A percentile compares a stretch with the other conserved stretches of the same genome.
Conservation (phyloP, 495 filamentous ascomycete species). For the Penicillium bovifimosum region DNA sequence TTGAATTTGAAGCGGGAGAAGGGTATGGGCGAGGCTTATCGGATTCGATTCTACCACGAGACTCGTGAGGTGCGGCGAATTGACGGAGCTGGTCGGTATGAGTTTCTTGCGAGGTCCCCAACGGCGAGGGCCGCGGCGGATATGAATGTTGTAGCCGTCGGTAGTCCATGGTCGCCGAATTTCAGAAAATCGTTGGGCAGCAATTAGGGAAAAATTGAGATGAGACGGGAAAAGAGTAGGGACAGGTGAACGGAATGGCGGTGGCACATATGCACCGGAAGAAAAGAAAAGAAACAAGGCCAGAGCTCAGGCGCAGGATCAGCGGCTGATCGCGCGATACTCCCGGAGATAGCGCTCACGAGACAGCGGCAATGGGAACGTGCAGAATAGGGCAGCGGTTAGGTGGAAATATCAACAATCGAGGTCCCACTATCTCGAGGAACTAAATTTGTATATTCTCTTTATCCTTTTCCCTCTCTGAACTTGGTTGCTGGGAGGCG, state of each 20-base stretch:
- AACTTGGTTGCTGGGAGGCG: constrained; percentile 2
- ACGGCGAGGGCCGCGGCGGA: constrained; percentile 4
- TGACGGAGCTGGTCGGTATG: constrained; percentile 1
- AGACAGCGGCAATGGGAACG: constrained; percentile 9
- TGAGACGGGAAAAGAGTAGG: background rate
- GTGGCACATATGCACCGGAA: constrained; percentile 13
- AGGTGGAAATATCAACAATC: background rate
- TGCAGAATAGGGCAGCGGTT: constrained; percentile 1
- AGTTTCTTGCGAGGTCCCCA: constrained; percentile 2
- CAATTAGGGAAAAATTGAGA: background rate
- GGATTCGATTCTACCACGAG: constrained; percentile 18
- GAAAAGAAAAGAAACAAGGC: constrained; percentile 7
- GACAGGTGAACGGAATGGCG: constrained; percentile 5
- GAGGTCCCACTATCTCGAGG: background rate
- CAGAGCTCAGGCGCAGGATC: constrained; percentile 16
- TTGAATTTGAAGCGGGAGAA: constrained; percentile 8
- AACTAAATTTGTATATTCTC: background rate
- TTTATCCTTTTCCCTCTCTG: background rate
- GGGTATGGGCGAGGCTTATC: constrained; percentile 28
- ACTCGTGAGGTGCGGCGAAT: constrained; percentile 12
- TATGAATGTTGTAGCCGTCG: constrained; percentile 6
- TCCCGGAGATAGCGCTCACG: constrained; percentile 14
- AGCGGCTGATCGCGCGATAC: constrained; percentile 23
- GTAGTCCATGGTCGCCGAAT: background rate
- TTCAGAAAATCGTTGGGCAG: background rate